Base-by-base conservation (phyloP, 768 basidiomycete genomes). In the Dioszegia hungarica region DNA sequence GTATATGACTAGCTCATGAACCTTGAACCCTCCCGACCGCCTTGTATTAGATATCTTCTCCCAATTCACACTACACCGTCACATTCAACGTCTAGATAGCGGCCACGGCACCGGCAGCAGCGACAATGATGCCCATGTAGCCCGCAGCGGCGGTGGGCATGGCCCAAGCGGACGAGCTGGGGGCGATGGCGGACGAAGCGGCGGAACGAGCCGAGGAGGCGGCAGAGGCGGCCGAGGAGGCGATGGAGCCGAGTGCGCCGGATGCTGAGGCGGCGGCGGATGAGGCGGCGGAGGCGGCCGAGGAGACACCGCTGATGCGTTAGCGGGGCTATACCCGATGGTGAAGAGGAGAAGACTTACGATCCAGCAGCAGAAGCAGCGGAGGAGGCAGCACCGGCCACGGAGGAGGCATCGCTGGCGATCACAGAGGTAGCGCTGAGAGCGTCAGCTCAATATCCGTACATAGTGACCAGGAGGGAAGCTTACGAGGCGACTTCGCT, bases 161-260 rank as follows among this genome's bases (percentile, higher is more conserved):
- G 25, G 52, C 52, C 52, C 52, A 54, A 39, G 39, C 52, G 29
- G 52, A 43, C 2, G 52, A 41, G 40, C 52, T 54, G 19, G 52
- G 41, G 31, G 52, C 39, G 31, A 28, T 27, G 19, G 36, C 19
- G 8, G 39, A 28, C 15, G 52, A 41, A 10, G 52, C 31, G 5
- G 24, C 15, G 12, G 28, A 33, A 22, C 39, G 39, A 33, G 27
- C 15, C 19, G 50, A 52, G 4, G 50, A 52, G 31, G 25, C 25
- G 19, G 52, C 52, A 14, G 11, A 8, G 39, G 25, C 10, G 2
- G 41, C 41, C 8, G 52, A 54, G 20, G 25, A 8, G 12, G 22
- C 20, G 34, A 38, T 24, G n/a, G 40, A 43, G 11, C 5, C 49
- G 31, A 46, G n/a, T 19, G 34, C 19, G 36, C 37, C 37, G 17